Percentiles rank a stretch among this genome's conserved stretches.
These are phyloP conservation scores for Lipomyces kockii DNA, from an alignment of 805 yeast species.

Conservation along the genomic window DNA sequence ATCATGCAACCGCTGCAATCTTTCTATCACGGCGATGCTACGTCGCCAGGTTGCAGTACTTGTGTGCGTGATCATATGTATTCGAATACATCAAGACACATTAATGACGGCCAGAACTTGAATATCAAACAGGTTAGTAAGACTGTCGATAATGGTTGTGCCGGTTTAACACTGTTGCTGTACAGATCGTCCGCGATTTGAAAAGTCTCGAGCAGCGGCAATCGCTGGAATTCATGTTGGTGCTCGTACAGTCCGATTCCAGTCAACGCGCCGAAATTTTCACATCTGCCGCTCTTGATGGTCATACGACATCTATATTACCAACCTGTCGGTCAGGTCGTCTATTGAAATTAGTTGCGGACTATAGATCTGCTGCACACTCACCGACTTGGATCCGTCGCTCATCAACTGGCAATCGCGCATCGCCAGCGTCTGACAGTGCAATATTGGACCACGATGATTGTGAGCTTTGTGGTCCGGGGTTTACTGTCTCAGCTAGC, in stretches of 20 bases:
- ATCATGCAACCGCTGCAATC: background rate
- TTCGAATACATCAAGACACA: background rate
- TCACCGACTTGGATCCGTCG: background rate
- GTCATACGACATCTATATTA: background rate
- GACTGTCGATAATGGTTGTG: background rate
- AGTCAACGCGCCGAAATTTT: conserved; percentile 2
- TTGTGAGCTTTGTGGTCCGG: background rate
- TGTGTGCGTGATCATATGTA: background rate
- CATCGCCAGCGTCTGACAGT: background rate
- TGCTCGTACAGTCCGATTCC: background rate
- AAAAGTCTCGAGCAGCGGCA: background rate
- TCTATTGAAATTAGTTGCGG: background rate
- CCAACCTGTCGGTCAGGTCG: background rate
- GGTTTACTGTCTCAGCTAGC: background rate
- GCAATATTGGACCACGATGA: background rate
- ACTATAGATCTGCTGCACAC: background rate
- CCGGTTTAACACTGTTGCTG: background rate
- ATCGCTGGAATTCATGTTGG: conserved; percentile 1
- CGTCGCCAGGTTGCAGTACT: background rate
- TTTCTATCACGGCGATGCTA: background rate
- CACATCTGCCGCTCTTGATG: conserved; percentile 6
- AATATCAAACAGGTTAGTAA: background rate
- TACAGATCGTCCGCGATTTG: background rate
- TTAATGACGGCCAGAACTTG: background rate
- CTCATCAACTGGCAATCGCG: background rate